A percentile compares a stretch with the other conserved stretches of the same genome.
Conservation (phyloP, 148 eudicot species). For the Arbutus unedo region DNA sequence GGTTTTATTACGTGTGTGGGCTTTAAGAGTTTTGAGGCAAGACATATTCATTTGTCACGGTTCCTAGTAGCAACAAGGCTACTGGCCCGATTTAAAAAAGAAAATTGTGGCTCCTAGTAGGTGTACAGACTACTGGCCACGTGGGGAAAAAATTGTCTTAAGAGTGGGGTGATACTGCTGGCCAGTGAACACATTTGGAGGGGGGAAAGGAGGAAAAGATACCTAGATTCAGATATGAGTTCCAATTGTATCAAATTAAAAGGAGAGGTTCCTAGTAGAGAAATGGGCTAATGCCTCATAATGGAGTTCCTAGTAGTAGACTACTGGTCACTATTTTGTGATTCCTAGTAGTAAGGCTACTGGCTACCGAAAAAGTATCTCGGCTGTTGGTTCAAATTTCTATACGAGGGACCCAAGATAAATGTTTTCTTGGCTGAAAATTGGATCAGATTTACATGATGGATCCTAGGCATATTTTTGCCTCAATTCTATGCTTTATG, state of each 20-base stretch:
- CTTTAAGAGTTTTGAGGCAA: not conserved
- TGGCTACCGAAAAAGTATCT: not conserved
- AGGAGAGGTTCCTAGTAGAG: not conserved
- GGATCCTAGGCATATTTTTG: not conserved
- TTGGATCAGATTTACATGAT: slow-evolving; percentile 4
- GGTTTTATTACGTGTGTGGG: not conserved
- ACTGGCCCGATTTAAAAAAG: not conserved
- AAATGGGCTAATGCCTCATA: not conserved
- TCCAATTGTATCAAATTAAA: not conserved
- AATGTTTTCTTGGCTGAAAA: not conserved
- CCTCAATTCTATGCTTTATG: not conserved
- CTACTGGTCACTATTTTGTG: not conserved
- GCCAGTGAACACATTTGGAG: not conserved
- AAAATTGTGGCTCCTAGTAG: slow-evolving; percentile 3
- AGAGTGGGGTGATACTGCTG: not conserved
- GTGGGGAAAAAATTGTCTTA: not conserved
- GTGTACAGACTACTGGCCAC: not conserved
- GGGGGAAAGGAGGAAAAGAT: not conserved
- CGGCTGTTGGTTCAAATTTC: not conserved
- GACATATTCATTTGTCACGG: not conserved
- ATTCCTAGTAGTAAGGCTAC: not conserved
- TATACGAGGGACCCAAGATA: not conserved
- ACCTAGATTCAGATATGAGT: not conserved
- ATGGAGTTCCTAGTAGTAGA: slow-evolving; percentile 2
- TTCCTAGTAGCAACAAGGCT: not conserved